These are phyloP conservation scores for Ogataea thermomethanolica DNA, from an alignment of 805 yeast genomes.

Conservation along the genomic window DNA sequence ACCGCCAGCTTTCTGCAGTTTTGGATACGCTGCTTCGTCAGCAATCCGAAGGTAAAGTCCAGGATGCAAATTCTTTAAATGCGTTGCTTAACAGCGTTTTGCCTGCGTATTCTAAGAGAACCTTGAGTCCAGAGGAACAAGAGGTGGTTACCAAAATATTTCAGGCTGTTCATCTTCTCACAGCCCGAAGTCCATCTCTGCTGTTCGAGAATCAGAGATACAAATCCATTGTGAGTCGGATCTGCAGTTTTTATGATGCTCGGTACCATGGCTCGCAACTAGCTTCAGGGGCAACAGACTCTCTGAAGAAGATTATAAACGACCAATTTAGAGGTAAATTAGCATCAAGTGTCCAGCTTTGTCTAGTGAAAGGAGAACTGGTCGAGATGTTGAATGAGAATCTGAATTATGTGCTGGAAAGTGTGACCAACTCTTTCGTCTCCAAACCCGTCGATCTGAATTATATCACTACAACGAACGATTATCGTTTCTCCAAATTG, in stretches of 20 bases:
- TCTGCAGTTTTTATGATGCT: conserved; percentile 28
- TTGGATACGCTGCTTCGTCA: conserved; percentile 28
- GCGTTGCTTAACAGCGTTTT: conserved; percentile 30
- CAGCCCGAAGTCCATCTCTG: conserved; percentile 24
- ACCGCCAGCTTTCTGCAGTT: conserved; percentile 26
- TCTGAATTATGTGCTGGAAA: conserved; percentile 22
- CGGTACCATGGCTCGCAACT: conserved; percentile 22
- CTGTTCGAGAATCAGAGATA: conserved; percentile 24
- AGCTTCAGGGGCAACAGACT: conserved; percentile 21
- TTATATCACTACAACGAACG: conserved; percentile 17
- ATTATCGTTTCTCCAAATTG: conserved; percentile 24
- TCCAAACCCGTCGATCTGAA: conserved; percentile 16
- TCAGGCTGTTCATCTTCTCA: conserved; percentile 24
- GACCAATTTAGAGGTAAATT: conserved; percentile 23
- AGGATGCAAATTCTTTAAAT: conserved; percentile 30
- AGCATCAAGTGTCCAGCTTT: conserved; percentile 22
- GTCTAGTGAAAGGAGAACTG: conserved; percentile 20
- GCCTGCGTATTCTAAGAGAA: conserved; percentile 23
- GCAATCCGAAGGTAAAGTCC: conserved; percentile 23
- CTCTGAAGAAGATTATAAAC: conserved; percentile 24
- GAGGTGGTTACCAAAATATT: conserved; percentile 28
- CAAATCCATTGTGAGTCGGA: conserved; percentile 16
- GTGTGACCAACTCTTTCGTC: conserved; percentile 25
- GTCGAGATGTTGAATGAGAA: conserved; percentile 22
- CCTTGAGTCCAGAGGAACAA: conserved; percentile 15